Base-by-base conservation (phyloP, 768 basidiomycete species). In the Lyophyllum shimeji region DNA sequence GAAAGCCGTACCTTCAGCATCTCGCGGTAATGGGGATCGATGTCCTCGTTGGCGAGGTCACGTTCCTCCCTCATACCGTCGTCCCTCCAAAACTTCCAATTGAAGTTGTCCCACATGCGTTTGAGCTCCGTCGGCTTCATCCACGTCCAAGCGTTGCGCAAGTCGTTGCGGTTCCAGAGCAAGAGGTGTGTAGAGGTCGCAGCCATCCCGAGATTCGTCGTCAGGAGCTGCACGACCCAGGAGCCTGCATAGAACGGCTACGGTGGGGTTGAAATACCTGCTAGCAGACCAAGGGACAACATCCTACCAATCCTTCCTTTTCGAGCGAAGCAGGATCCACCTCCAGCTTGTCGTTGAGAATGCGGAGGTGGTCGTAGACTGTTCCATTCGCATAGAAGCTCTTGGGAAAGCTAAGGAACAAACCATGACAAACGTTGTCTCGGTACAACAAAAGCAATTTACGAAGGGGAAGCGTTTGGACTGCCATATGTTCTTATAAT, bases 401-500 rank as follows among this genome's bases (percentile, higher is more conserved):
- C 72, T 33, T 81, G 81, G 0, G 82, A 82, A 27, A 84, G 69
- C 76, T 84, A 69, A 1, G 59, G 71, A 70, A 1, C 50, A 37
- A 46, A 37, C 34, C 65, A 20, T 66, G 71, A 69, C 67, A 56
- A 8, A 3, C 21, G 43, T 7, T 15, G 3, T 6, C 45, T 34
- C 5, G 15, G 7, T 3, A 44, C 3, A 8, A 25, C 17, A 2
- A 40, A 9, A 29, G 31, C 25, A 45, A 58, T 66, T 47, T 53
- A 70, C 67, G 63, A 69, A 71, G 7, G 66, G 63, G 49, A 68
- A 67, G 48, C 43, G 61, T 61, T 67, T 71, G 43, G 77, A 78
- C 51, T 79, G 69, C 82, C 82, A 84, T 7, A 75, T 75, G 56
- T 84, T 79, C 23, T 72, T 74, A 61, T 82, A 84, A 63, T 81